Evolutionary conservation across 257 asterid species (phyloP).

Genomic region (Lantana camara): DNA sequence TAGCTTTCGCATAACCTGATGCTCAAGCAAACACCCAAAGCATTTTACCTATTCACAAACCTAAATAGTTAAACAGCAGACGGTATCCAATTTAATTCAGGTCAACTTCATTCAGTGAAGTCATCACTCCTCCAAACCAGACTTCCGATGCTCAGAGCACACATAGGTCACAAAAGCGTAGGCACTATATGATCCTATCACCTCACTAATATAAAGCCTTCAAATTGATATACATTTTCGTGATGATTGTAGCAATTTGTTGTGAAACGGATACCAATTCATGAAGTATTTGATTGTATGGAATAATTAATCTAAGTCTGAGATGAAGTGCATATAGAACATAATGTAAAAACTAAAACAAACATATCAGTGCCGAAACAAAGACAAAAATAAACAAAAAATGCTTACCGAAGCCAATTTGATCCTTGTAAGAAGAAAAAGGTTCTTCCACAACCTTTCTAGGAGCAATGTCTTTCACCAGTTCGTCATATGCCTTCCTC

Average conservation of each 20-base stretch:
- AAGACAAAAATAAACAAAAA: not conserved
- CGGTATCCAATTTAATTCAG: constrained; percentile 2
- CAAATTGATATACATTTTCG: not conserved
- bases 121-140: not conserved
- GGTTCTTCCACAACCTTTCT: constrained; percentile 69
- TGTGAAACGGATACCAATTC: too few species aligned
- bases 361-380: not conserved
- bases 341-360: not conserved
- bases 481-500: constrained; percentile 78
- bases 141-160: not conserved
- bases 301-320: too few species aligned
- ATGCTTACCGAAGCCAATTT: constrained; percentile 78
- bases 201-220: not conserved
- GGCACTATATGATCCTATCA: not conserved
- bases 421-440: constrained; percentile 95
- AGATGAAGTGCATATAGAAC: not conserved
- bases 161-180: not conserved
- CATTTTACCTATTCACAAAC: not conserved
- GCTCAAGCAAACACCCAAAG: not conserved
- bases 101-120: not conserved
- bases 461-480: constrained; percentile 91
- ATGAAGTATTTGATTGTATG: too few species aligned
- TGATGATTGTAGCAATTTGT: too few species aligned
- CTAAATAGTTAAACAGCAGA: not conserved
- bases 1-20: not conserved